These are phyloP conservation scores for Rhodamnia rubescens DNA, from an alignment of 345 rosid species.

Conservation along the genomic window DNA sequence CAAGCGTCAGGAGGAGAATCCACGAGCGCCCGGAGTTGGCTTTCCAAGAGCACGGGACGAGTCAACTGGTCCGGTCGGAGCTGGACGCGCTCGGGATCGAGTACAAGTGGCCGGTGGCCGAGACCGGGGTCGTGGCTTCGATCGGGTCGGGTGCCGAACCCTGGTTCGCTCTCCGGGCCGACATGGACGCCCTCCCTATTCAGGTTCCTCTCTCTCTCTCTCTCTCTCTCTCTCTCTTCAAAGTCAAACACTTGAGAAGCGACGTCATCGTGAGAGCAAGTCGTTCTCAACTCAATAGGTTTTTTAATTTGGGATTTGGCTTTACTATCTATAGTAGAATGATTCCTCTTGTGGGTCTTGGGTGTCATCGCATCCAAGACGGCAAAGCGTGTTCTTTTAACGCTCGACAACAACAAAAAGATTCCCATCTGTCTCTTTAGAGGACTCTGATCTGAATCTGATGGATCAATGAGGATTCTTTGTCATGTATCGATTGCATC, in stretches of 20 bases:
- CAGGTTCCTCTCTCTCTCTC: constrained; percentile 14
- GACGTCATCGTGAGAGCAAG: background rate
- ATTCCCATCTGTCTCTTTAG: background rate
- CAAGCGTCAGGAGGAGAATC: constrained; percentile 21
- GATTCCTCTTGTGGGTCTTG: background rate
- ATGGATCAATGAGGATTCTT: background rate
- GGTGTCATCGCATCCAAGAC: background rate
- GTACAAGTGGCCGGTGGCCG: constrained; percentile 38
- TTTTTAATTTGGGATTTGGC: background rate
- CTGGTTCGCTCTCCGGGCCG: constrained; percentile 45
- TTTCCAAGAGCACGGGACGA: constrained; percentile 32
- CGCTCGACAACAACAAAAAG: background rate
- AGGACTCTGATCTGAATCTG: background rate
- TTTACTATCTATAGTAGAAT: background rate
- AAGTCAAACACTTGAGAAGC: background rate
- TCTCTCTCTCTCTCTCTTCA: background rate
- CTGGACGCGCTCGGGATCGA: constrained; percentile 27
- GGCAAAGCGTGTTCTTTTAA: background rate
- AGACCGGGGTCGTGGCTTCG: constrained; percentile 38
- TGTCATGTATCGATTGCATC: background rate
- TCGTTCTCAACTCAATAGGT: background rate
- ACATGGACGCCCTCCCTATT: constrained; percentile 50
- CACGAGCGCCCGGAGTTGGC: constrained; percentile 44
- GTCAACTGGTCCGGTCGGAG: constrained; percentile 24
- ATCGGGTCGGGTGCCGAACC: constrained; percentile 32